Conservation (phyloP, 257 asterid genomes). For the Nicotiana obtusifolia region DNA sequence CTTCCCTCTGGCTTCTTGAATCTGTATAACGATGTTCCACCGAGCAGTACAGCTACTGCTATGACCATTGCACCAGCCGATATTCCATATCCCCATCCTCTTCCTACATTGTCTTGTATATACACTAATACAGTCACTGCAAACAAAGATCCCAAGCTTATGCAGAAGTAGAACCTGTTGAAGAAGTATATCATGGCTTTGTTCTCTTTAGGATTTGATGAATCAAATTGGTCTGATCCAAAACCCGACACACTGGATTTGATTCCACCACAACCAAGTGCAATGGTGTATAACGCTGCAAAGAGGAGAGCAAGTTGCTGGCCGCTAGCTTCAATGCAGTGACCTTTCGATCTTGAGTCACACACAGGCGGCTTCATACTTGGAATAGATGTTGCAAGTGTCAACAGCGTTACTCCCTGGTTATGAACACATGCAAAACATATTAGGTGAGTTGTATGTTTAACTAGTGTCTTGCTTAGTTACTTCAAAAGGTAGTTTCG, state of each 20-base stretch:
- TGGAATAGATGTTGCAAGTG: conserved; percentile 17
- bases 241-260: conserved; percentile 11
- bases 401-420: conserved; percentile 12
- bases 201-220: conserved; percentile 4
- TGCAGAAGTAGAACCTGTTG: conserved; percentile 16
- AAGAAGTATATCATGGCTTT: conserved; percentile 15
- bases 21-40: conserved; percentile 12
- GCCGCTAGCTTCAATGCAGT: conserved; percentile 1
- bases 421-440: background rate
- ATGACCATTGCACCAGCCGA: conserved; percentile 14
- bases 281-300: conserved; percentile 12
- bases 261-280: conserved; percentile 13
- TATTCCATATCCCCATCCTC: conserved; percentile 19
- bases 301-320: conserved; percentile 10
- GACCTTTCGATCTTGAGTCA: background rate
- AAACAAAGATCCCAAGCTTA: conserved; percentile 14
- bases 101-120: conserved; percentile 19
- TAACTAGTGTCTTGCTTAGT: background rate
- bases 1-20: conserved; percentile 17
- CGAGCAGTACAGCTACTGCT: conserved; percentile 2
- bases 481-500: background rate
- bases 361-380: conserved; percentile 8
- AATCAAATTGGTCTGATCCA: conserved; percentile 19
- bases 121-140: conserved; percentile 13
- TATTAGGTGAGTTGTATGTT: background rate